A percentile compares a stretch with the other conserved stretches of the same genome.
These are phyloP conservation scores for Sclerotinia glacialis DNA, from an alignment of 2,329 filamentous ascomycete species.

Conservation along the genomic window DNA sequence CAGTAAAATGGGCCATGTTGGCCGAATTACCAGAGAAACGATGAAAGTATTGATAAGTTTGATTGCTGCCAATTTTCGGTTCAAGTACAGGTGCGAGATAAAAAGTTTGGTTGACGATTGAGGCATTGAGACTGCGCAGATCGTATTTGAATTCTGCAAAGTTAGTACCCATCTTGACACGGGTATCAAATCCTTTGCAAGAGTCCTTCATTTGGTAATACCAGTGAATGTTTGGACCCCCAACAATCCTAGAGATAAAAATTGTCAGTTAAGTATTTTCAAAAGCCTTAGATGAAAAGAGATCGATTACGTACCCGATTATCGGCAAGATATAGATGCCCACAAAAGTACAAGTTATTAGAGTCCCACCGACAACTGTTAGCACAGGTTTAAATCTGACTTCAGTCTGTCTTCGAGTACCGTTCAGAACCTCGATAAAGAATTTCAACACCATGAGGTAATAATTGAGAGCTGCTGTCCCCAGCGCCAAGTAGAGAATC, in stretches of 20 bases:
- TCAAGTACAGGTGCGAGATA: conserved; percentile 11
- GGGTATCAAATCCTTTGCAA: conserved; percentile 27
- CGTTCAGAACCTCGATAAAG: background rate
- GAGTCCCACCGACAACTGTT: background rate
- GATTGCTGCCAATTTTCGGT: conserved; percentile 1
- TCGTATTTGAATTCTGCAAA: background rate
- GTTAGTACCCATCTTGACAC: conserved; percentile 24
- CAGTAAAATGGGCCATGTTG: background rate
- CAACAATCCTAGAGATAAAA: background rate
- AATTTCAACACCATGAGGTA: background rate
- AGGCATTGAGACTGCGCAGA: background rate
- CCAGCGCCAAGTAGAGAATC: background rate
- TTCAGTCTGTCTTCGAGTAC: background rate
- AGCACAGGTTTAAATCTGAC: too few relatives aligned
- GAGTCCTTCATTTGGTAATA: conserved; percentile 29
- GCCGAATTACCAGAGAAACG: conserved; percentile 13
- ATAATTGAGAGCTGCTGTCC: background rate
- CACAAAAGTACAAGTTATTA: background rate
- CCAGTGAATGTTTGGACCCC: conserved; percentile 24
- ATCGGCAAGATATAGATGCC: conserved; percentile 8
- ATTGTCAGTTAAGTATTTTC: background rate
- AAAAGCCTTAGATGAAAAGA: background rate
- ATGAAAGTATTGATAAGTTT: conserved; percentile 19
- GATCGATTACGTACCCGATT: conserved; percentile 20
- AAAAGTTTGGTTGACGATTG: conserved; percentile 1